A percentile compares a stretch with the other conserved stretches of the same genome.
phyloP scores from a whole-genome alignment of 352 stramenopile genomes.

The Phytophthora citrophthora region DNA sequence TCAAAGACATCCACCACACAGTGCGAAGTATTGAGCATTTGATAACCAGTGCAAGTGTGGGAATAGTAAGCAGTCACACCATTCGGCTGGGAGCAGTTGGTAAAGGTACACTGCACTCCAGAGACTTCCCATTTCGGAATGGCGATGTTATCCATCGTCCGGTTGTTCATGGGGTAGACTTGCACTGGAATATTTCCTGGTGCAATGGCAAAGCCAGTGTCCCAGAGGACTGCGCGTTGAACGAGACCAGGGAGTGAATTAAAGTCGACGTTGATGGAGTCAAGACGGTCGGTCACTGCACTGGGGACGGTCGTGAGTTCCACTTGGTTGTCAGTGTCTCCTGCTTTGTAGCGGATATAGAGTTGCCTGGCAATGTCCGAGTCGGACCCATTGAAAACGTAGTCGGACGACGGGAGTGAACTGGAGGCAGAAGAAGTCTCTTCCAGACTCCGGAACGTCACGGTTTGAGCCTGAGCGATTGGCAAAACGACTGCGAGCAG shows the following conservation, averaged over 20 bases:
- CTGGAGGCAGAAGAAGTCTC: slow-evolving; percentile 2
- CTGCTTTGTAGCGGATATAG: slow-evolving; percentile 29
- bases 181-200: slow-evolving; percentile 14
- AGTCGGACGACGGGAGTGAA: slow-evolving; percentile 5
- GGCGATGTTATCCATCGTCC: slow-evolving; percentile 32
- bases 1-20: slow-evolving; percentile 36
- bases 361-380: slow-evolving; percentile 48
- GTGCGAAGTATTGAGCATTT: slow-evolving; percentile 39
- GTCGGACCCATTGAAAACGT: slow-evolving; percentile 37
- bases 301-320: slow-evolving; percentile 15
- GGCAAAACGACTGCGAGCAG: background rate
- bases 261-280: slow-evolving; percentile 24
- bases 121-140: slow-evolving; percentile 21
- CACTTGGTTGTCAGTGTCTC: slow-evolving; percentile 12
- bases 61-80: slow-evolving; percentile 12
- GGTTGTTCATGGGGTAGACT: slow-evolving; percentile 20
- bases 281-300: slow-evolving; percentile 17
- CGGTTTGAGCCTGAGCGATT: slow-evolving; percentile 2
- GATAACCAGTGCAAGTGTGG: slow-evolving; percentile 31
- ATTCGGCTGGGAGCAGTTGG: slow-evolving; percentile 34
- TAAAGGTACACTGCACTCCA: slow-evolving; percentile 16
- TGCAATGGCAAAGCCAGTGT: slow-evolving; percentile 33
- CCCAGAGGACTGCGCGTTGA: slow-evolving; percentile 44
- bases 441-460: slow-evolving; percentile 26
- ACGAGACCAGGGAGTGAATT: slow-evolving; percentile 25